Evolutionary conservation across 192 early-diverging fungal species (phyloP).

Genomic region (Coemansia sp.): DNA sequence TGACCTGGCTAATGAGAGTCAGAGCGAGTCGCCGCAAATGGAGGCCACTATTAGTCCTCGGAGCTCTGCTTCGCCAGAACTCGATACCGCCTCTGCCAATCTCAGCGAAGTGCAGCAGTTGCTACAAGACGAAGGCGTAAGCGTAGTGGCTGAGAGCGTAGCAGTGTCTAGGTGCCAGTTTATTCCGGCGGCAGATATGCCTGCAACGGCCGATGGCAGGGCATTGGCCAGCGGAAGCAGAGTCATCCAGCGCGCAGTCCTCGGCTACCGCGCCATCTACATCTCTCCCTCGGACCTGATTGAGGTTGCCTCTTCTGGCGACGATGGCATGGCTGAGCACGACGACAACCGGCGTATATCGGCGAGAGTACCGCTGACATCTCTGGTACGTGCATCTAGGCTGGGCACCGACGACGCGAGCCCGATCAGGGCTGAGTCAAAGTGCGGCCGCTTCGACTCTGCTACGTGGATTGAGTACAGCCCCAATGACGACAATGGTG

Average conservation of each 20-base stretch:
- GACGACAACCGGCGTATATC: not conserved
- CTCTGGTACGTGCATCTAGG: conserved; percentile 15
- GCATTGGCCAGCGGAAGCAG: conserved; percentile 8
- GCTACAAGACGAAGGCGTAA: conserved; percentile 14
- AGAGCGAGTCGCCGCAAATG: not conserved
- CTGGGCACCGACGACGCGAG: not conserved
- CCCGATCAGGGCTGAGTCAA: conserved; percentile 18
- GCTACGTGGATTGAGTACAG: conserved; percentile 31
- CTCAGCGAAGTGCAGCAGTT: conserved; percentile 21
- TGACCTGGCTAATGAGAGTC: not conserved
- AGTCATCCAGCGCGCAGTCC: conserved; percentile 10
- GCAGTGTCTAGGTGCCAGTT: conserved; percentile 9
- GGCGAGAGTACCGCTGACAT: conserved; percentile 5
- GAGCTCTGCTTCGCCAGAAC: not conserved
- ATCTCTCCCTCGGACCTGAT: conserved; percentile 19
- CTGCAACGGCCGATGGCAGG: not conserved
- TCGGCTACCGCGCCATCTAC: conserved; percentile 8
- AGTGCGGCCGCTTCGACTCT: conserved; percentile 34
- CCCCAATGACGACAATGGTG: not conserved
- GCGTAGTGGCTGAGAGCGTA: not conserved
- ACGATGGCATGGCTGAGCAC: too few relatives aligned
- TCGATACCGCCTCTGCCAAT: not conserved
- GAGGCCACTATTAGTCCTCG: not conserved
- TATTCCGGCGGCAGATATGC: conserved; percentile 7
- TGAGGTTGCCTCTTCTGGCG: conserved; percentile 12